Conservation (phyloP, 1,139 yeast genomes). For the Debaryomyces udenii region DNA sequence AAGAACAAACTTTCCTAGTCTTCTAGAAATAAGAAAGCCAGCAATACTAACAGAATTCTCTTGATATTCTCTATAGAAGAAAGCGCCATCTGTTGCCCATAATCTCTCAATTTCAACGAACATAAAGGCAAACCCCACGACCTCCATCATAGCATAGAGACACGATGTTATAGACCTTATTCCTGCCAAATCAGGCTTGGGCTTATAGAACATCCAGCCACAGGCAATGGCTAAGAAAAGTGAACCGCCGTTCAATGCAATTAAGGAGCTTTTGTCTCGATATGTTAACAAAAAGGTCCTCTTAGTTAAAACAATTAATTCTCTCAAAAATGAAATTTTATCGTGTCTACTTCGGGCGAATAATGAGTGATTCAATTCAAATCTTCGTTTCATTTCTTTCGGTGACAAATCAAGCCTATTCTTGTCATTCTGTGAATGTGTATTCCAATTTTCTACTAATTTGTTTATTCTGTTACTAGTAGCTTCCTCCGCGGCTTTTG, state of each 20-base stretch:
- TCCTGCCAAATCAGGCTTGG: conserved; percentile 65
- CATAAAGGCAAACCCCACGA: conserved; percentile 70
- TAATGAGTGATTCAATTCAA: conserved; percentile 26
- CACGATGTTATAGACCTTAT: conserved; percentile 66
- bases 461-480: conserved; percentile 48
- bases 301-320: conserved; percentile 56
- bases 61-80: conserved; percentile 72
- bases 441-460: conserved; percentile 56
- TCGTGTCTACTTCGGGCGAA: conserved; percentile 33
- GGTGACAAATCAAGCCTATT: conserved; percentile 11
- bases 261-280: conserved; percentile 61
- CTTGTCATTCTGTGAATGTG: conserved; percentile 9
- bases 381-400: conserved; percentile 19
- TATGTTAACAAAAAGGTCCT: conserved; percentile 58
- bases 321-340: conserved; percentile 38
- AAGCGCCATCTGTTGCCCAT: conserved; percentile 66
- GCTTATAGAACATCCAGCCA: conserved; percentile 80
- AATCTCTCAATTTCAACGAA: conserved; percentile 75
- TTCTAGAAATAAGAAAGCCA: conserved; percentile 69
- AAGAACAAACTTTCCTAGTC: conserved; percentile 63
- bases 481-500: conserved; percentile 41
- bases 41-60: conserved; percentile 70
- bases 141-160: conserved; percentile 64
- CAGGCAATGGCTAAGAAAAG: conserved; percentile 58
- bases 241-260: conserved; percentile 59